phyloP scores from a whole-genome alignment of 495 filamentous ascomycete genomes.

The Gamarada debralockiae region DNA sequence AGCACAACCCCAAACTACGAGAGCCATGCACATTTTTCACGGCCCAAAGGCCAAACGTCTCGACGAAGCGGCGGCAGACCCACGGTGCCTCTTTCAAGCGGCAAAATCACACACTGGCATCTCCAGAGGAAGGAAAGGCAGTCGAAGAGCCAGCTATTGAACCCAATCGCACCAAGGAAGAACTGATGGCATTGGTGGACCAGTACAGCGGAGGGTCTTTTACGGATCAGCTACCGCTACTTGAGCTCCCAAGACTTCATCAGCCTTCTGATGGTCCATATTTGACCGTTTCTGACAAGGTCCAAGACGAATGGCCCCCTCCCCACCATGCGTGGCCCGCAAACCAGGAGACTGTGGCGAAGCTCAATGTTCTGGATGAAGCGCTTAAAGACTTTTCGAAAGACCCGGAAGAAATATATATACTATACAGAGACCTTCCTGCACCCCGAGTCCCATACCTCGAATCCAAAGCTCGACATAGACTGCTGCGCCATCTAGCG shows the following conservation, averaged over 20 bases:
- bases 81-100: conserved; percentile 2
- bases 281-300: conserved; percentile 39
- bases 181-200: conserved; percentile 46
- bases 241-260: conserved; percentile 37
- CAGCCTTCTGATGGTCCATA: conserved; percentile 37
- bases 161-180: conserved; percentile 24
- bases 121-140: neutral
- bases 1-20: conserved; percentile 36
- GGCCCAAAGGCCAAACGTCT: conserved; percentile 6
- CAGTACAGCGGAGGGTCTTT: conserved; percentile 39
- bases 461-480: conserved; percentile 49
- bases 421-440: conserved; percentile 58
- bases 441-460: conserved; percentile 65
- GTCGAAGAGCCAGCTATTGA: neutral
- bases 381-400: conserved; percentile 37
- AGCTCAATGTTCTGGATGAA: conserved; percentile 33
- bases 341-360: conserved; percentile 21
- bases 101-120: conserved; percentile 7
- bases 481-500: conserved; percentile 66
- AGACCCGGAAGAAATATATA: conserved; percentile 53
- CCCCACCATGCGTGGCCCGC: conserved; percentile 34
- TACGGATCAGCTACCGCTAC: conserved; percentile 41
- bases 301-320: conserved; percentile 42
- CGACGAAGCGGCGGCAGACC: neutral
- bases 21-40: conserved; percentile 6